Percentiles rank a stretch among this genome's conserved stretches.
These are phyloP conservation scores for Zymoseptoria crescenta DNA, from an alignment of 2,329 filamentous ascomycete species.

Conservation along the genomic window DNA sequence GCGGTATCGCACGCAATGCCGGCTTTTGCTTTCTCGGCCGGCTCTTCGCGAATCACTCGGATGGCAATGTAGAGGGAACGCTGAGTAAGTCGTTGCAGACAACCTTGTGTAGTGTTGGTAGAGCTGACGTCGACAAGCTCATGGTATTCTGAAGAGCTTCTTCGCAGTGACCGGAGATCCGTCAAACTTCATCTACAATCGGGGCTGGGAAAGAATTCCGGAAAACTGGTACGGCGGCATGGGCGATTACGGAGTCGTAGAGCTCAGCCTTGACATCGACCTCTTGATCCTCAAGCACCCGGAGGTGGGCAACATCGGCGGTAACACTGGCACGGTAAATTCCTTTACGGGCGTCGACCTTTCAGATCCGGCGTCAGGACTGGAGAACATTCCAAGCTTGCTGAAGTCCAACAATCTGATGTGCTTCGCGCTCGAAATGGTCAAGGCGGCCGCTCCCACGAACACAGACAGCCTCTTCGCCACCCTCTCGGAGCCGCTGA, in stretches of 20 bases:
- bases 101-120: background rate
- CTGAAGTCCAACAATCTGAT: conserved; percentile 6
- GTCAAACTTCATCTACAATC: conserved; percentile 6
- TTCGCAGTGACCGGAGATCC: conserved; percentile 9
- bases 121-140: background rate
- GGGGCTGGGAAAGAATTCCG: conserved; percentile 12
- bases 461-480: conserved; percentile 23
- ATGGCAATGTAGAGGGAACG: conserved; percentile 22
- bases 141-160: conserved; percentile 16
- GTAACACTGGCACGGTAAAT: conserved; percentile 17
- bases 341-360: conserved; percentile 17
- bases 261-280: conserved; percentile 8
- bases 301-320: conserved; percentile 9
- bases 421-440: conserved; percentile 13
- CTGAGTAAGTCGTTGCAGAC: conserved; percentile 21
- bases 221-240: conserved; percentile 18
- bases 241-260: conserved; percentile 4
- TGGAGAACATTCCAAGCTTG: conserved; percentile 31
- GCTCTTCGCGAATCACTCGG: conserved; percentile 26
- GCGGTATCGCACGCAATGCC: conserved; percentile 20
- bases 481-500: conserved; percentile 7
- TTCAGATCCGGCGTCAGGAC: conserved; percentile 29
- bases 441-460: conserved; percentile 29
- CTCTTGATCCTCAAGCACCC: conserved; percentile 10
- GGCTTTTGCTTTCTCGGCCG: conserved; percentile 20